phyloP scores from a whole-genome alignment of 768 basidiomycete genomes.

The Xanthoconium stramineum region DNA sequence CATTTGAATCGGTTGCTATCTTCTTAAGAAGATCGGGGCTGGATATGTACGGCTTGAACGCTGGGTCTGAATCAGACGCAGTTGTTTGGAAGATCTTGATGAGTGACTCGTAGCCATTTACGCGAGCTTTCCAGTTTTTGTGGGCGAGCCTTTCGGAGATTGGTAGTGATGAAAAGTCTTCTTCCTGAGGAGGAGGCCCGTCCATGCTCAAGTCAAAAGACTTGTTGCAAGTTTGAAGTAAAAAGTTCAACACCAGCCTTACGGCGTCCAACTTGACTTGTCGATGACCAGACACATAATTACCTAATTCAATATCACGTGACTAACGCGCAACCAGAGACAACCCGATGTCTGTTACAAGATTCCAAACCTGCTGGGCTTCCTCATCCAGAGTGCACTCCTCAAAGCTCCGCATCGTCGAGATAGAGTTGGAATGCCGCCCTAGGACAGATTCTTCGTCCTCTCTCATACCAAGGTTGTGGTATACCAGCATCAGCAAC shows the following conservation, averaged over 20 bases:
- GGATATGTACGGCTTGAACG: slow-evolving; percentile 85
- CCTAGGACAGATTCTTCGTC: slow-evolving; percentile 55
- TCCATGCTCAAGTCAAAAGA: slow-evolving; percentile 59
- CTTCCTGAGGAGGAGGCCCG: slow-evolving; percentile 87
- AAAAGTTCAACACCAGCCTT: slow-evolving; percentile 9
- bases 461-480: slow-evolving; percentile 56
- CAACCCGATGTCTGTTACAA: slow-evolving; percentile 58
- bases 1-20: slow-evolving; percentile 87
- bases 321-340: slow-evolving; percentile 43
- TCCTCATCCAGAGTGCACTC: slow-evolving; percentile 48
- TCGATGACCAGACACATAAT: slow-evolving; percentile 1
- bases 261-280: not conserved
- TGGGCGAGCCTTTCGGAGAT: slow-evolving; percentile 80
- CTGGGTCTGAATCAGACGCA: slow-evolving; percentile 89
- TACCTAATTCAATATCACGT: slow-evolving; percentile 28
- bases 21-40: slow-evolving; percentile 80
- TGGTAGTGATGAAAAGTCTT: slow-evolving; percentile 82
- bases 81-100: slow-evolving; percentile 85
- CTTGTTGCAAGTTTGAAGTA: slow-evolving; percentile 9
- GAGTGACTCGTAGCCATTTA: slow-evolving; percentile 87
- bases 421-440: slow-evolving; percentile 46
- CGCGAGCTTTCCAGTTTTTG: slow-evolving; percentile 99
- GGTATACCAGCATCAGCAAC: slow-evolving; percentile 64
- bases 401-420: slow-evolving; percentile 41
- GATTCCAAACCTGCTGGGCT: slow-evolving; percentile 50